These are phyloP conservation scores for Flueggea neowawraea DNA, from an alignment of 441 rosid genomes.

Conservation along the genomic window DNA sequence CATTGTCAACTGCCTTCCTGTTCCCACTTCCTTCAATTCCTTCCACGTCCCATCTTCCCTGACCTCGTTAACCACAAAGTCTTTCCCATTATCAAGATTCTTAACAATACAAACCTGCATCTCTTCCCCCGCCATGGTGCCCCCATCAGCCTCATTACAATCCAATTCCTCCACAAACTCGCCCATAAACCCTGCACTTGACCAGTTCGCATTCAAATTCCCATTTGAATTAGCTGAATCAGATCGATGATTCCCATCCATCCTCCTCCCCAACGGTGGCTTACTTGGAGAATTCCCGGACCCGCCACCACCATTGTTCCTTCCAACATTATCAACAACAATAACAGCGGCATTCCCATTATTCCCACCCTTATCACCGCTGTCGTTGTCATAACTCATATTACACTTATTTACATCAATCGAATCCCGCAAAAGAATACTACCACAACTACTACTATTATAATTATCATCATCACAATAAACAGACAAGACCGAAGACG, in stretches of 20 bases:
- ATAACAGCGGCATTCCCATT: constrained; percentile 21
- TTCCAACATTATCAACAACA: constrained; percentile 16
- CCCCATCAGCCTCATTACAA: constrained; percentile 21
- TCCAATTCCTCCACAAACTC: constrained; percentile 41
- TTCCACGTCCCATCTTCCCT: constrained; percentile 87
- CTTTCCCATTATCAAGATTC: constrained; percentile 89
- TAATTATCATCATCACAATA: constrained; percentile 22
- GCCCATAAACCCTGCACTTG: constrained; percentile 14
- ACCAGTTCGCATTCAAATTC: constrained; percentile 4
- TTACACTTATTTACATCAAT: constrained; percentile 40
- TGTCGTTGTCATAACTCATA: constrained; percentile 19
- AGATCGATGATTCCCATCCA: constrained; percentile 21
- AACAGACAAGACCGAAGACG: constrained; percentile 34
- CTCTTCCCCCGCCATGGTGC: not conserved
- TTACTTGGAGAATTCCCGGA: constrained; percentile 27
- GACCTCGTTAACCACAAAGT: constrained; percentile 89
- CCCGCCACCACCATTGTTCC: constrained; percentile 2
- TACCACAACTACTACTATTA: too few species aligned
- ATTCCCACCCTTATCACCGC: constrained; percentile 15
- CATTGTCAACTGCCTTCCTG: constrained; percentile 82
- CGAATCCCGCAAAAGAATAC: constrained; percentile 29
- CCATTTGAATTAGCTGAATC: not conserved
- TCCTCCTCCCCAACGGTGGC: constrained; percentile 42
- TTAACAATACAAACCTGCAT: constrained; percentile 60
- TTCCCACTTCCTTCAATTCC: constrained; percentile 86